Base-by-base conservation (phyloP, 257 asterid genomes). In the Galeopsis tetrahit region DNA sequence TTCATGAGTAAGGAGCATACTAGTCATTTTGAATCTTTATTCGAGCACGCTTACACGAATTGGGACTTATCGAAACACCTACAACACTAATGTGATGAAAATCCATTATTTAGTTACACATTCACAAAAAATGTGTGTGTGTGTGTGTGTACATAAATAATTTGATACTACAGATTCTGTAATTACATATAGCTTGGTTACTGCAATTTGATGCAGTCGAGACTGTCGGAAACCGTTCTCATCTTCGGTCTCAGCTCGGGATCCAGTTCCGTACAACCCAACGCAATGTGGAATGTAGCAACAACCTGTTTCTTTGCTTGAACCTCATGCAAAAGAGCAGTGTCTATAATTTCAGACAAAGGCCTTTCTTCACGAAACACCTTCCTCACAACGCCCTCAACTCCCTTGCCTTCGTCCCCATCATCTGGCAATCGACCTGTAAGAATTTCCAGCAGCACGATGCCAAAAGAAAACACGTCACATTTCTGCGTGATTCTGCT, bases 161-260 rank as follows among this genome's bases (percentile, higher is more conserved):
- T 6, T 40, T 40, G 44, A 40, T 40, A 40, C 9, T 21, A 21
- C 28, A 21, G 28, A 21, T 21, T 21, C 28, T 42, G 11, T 7
- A 42, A 8, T 42, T 42, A 42, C 13, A 42, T 68, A 68, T 56
- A 34, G 44, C 70, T 31, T 73, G 58, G 11, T 82, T 78, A 85
- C 58, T 61, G 76, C 80, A 77, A 64, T 57, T 77, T 74, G 82
- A 88, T 65, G 82, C 84, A 66, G 75, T 92, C 96, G 13, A 92
- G 93, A 70, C 77, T 90, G 9, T 90, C 90, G 3, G 78, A 82
- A 74, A 92, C 92, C 59, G 79, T 76, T 77, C 87, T 85, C 96
- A 92, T 92, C 90, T 88, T 82, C 6, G 96, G 96, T 49, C 98
- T 84, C 40, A 83, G 36, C 75, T 92, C 91, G 0, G 92, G 96